Conservation (phyloP, 163 green algal species). For the Prototheca cutis region DNA sequence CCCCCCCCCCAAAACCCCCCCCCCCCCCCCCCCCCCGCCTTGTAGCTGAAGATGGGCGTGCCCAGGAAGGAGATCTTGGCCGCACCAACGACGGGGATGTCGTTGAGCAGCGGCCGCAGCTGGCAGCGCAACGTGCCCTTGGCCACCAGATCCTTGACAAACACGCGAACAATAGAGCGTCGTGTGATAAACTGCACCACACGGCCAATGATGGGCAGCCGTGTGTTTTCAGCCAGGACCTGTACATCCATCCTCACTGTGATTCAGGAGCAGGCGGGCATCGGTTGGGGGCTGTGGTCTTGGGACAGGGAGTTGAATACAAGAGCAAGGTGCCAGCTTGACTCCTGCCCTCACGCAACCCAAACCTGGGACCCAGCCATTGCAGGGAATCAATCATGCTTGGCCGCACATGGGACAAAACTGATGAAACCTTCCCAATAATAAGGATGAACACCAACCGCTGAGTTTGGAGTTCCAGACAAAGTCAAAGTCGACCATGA, state of each 20-base stretch:
- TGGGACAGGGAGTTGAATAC: no score
- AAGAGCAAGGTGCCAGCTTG: no score
- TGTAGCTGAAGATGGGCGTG: conserved; percentile 13
- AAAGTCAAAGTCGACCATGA: conserved; percentile 15
- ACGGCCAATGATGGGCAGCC: conserved; percentile 2
- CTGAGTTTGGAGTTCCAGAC: conserved; percentile 14
- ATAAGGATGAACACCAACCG: no score
- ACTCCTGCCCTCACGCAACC: no score
- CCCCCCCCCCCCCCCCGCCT: background rate
- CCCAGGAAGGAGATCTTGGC: conserved; percentile 19
- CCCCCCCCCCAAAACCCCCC: no score
- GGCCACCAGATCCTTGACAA: conserved; percentile 19
- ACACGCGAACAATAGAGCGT: conserved; percentile 7
- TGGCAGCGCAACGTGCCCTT: conserved; percentile 14
- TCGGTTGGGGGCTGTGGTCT: no score
- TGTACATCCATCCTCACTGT: conserved; percentile 7
- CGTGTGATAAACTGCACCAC: conserved; percentile 1
- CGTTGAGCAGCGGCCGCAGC: conserved; percentile 19
- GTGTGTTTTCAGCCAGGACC: background rate
- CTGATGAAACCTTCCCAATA: no score
- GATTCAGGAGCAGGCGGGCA: no score
- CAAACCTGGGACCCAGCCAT: no score
- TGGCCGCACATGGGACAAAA: no score
- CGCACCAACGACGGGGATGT: conserved; percentile 21
- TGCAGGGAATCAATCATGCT: no score